phyloP scores from a whole-genome alignment of 305 asterid genomes.

The Andrographis paniculata region DNA sequence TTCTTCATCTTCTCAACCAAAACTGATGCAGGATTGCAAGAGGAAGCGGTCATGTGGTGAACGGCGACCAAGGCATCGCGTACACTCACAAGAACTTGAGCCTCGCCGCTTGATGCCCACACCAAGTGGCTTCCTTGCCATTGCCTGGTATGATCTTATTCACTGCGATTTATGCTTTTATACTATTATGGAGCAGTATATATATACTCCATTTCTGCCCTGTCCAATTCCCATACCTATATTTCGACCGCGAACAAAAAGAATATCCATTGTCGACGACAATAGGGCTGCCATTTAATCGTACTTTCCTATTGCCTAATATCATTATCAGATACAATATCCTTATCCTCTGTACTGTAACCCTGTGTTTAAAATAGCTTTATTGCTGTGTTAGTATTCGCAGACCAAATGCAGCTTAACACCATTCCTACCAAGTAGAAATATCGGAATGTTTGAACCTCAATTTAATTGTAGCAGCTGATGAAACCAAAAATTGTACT shows the following conservation, averaged over 20 bases:
- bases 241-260: neutral
- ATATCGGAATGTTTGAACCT: no score
- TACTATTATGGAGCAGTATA: neutral
- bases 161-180: no score
- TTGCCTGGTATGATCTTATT: no score
- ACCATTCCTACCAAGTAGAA: neutral
- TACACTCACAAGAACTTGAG: slow-evolving; percentile 82
- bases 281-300: no score
- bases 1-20: neutral
- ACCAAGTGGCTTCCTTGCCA: slow-evolving; percentile 4
- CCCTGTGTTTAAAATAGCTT: no score
- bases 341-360: no score
- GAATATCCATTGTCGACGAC: no score
- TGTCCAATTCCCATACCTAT: neutral
- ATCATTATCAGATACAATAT: no score
- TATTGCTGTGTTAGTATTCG: no score
- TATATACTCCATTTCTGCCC: neutral
- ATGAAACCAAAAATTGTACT: neutral
- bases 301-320: no score
- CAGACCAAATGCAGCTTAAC: neutral
- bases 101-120: slow-evolving; percentile 21
- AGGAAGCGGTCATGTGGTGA: slow-evolving; percentile 90
- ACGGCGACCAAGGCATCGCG: slow-evolving; percentile 62
- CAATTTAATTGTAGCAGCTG: no score
- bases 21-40: slow-evolving; percentile 65